phyloP scores from a whole-genome alignment of 306 rosid genomes.

The Prunus davidiana region DNA sequence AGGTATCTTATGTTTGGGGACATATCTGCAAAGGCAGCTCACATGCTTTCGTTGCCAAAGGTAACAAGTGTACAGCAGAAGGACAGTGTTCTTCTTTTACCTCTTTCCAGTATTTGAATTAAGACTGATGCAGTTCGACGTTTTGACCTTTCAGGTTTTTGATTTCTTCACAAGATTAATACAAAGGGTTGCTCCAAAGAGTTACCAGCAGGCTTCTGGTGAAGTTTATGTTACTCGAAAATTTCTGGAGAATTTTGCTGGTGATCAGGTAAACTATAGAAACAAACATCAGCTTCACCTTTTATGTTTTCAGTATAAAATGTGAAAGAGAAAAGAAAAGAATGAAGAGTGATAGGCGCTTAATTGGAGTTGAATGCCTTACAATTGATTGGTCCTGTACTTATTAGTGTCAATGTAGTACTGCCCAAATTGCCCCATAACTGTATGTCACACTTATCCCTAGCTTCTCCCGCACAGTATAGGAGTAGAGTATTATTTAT shows the following conservation, averaged over 20 bases:
- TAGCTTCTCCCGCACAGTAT: background rate
- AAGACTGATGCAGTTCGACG: background rate
- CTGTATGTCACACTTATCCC: background rate
- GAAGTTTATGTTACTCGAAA: slow-evolving; percentile 87
- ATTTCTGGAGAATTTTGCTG: slow-evolving; percentile 83
- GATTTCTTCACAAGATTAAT: slow-evolving; percentile 87
- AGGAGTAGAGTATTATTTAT: background rate
- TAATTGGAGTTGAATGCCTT: slow-evolving; percentile 3
- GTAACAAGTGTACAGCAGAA: slow-evolving; percentile 30
- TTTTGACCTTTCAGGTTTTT: slow-evolving; percentile 50
- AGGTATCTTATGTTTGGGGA: slow-evolving; percentile 90
- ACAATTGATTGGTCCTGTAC: background rate
- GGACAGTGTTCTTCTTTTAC: background rate
- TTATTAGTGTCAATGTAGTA: too few species aligned
- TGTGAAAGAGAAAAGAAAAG: slow-evolving; percentile 5
- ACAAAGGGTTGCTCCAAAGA: slow-evolving; percentile 96
- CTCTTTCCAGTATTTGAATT: background rate
- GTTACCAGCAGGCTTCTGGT: slow-evolving; percentile 83
- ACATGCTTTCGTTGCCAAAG: slow-evolving; percentile 81
- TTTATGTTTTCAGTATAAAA: background rate
- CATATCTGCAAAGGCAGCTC: slow-evolving; percentile 82
- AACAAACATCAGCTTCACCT: slow-evolving; percentile 1
- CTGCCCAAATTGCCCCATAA: too few species aligned
- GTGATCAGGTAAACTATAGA: slow-evolving; percentile 70
- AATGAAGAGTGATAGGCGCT: background rate